Evolutionary conservation across 768 basidiomycete genomes (phyloP), one percentile per base, ranked within the genome.

Genomic region (Leccinum variicolor): DNA sequence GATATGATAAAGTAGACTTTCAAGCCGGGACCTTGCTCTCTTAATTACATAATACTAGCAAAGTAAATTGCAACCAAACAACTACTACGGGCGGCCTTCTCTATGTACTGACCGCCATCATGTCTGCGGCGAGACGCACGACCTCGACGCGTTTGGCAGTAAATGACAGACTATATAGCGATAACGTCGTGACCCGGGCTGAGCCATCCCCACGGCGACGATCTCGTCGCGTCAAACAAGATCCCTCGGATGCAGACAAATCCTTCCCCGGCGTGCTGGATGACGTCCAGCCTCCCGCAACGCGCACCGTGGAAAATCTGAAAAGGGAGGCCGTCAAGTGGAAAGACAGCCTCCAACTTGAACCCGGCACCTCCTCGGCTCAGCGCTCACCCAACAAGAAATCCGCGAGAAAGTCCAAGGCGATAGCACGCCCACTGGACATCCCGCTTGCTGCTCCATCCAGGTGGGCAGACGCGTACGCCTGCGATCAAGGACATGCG

Each of bases 401-500:
- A 14, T 79, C 77, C 1, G 79, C 83, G 2, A 77, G 76, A 61
- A 90, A 87, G 68, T 65, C 67, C 2, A 90, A 86, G 65, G 66
- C 75, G 1, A 80, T 87, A 23, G 79, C 76, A 54, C 79, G 80
- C 56, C 67, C 76, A 1, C 72, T 92, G 19, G 79, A 71, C 4
- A 76, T 70, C 0, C 85, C 91, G 0, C 89, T 92, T 63, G 84
- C 88, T 0, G 76, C 82, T 1, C 92, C 92, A 8, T 68, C 70
- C 28, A 67, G 73, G 39, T 94, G 92, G 92, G 72, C 74, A 45
- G 84, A 90, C 58, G 79, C 78, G 3, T 95, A 92, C 65, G 80
- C 81, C 29, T n/a, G 73, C 79, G 1, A 92, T 94, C 50, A 86
- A 86, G 65, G 77, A 79, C 50, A 94, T 94, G 92, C 81, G 91